These are phyloP conservation scores for Trypethelium eluteriae DNA, from an alignment of 495 filamentous ascomycete species.

Conservation along the genomic window DNA sequence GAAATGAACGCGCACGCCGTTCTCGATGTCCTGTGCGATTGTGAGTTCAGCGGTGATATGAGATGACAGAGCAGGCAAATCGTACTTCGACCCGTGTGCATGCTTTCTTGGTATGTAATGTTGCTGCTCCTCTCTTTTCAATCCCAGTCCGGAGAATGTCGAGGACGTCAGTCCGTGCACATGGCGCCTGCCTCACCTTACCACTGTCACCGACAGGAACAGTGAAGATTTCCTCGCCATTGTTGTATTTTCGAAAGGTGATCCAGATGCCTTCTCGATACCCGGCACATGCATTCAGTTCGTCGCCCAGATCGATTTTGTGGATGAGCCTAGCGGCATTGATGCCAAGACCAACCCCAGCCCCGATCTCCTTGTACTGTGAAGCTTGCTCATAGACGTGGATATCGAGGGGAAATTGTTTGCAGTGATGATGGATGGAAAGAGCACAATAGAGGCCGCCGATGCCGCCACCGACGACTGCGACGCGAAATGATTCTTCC, in stretches of 20 bases:
- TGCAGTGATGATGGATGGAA: conserved; percentile 23
- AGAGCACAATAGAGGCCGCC: conserved; percentile 22
- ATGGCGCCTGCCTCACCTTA: conserved; percentile 20
- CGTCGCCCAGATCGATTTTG: conserved; percentile 19
- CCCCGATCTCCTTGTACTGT: conserved; percentile 24
- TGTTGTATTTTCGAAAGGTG: conserved; percentile 21
- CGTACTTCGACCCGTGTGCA: conserved; percentile 19
- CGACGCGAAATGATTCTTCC: conserved; percentile 7
- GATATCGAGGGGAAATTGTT: conserved; percentile 19
- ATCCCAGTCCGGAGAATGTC: conserved; percentile 18
- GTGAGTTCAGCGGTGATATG: not conserved
- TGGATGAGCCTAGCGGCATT: conserved; percentile 22
- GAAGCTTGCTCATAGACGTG: conserved; percentile 25
- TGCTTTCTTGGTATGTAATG: conserved; percentile 21
- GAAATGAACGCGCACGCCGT: conserved; percentile 31
- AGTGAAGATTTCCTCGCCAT: conserved; percentile 20
- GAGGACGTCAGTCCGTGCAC: conserved; percentile 20
- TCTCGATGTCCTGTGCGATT: conserved; percentile 17
- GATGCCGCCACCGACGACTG: conserved; percentile 23
- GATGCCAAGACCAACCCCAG: conserved; percentile 23
- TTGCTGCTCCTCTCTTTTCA: conserved; percentile 19
- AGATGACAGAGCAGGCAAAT: not conserved
- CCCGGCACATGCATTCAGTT: conserved; percentile 20
- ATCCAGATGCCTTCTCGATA: conserved; percentile 19
- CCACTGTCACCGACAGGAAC: conserved; percentile 21